Conservation (phyloP, 139 green algal genomes). For the Gonium pectorale region DNA sequence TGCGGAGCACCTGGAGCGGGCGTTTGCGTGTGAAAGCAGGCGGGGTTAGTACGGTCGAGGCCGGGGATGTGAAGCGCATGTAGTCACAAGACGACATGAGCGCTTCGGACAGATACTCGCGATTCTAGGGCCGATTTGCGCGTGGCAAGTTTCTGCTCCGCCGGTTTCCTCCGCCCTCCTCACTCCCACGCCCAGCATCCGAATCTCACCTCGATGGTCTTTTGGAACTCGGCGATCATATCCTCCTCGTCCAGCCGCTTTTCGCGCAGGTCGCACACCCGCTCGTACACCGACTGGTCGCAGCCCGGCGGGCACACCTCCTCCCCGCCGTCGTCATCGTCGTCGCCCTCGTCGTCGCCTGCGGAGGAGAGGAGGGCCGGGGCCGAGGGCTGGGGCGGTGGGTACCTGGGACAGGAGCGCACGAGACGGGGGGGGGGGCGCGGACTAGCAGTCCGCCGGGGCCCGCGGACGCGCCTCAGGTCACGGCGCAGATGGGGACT, state of each 20-base stretch:
- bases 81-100: too few species aligned
- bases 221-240: constrained; percentile 71
- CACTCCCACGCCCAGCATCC: neutral
- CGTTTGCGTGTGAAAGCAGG: neutral
- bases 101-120: too few species aligned
- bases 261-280: constrained; percentile 83
- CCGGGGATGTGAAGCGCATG: too few species aligned
- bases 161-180: too few species aligned
- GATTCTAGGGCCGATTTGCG: too few species aligned
- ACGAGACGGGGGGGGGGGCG: too few species aligned
- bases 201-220: constrained; percentile 68
- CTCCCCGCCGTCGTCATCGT: constrained; percentile 70
- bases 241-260: constrained; percentile 84
- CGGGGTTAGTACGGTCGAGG: too few species aligned
- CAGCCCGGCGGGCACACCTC: constrained; percentile 80
- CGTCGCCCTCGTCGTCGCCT: constrained; percentile 61
- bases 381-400: neutral
- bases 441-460: too few species aligned
- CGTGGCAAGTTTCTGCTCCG: too few species aligned
- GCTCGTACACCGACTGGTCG: constrained; percentile 78
- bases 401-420: too few species aligned
- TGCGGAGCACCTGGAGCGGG: constrained; percentile 59
- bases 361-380: neutral
- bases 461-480: too few species aligned
- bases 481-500: too few species aligned